These are phyloP conservation scores for Vishniacozyma victoriae DNA, from an alignment of 768 basidiomycete species.

Conservation along the genomic window DNA sequence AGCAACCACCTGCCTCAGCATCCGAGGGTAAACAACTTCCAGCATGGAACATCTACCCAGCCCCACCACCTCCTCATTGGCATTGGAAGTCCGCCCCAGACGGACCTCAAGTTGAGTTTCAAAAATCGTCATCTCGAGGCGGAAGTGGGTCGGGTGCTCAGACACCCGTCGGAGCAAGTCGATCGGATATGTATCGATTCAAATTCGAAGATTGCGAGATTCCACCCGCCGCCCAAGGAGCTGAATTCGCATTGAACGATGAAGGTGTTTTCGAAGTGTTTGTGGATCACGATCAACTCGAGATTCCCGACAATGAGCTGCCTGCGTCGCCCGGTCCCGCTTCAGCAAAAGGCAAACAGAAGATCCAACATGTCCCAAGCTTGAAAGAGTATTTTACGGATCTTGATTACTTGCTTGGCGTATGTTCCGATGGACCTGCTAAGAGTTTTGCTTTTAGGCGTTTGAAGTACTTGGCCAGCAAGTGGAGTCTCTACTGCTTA, in stretches of 20 bases:
- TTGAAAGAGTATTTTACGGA: slow-evolving; percentile 95
- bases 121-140: slow-evolving; percentile 49
- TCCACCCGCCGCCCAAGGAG: slow-evolving; percentile 50
- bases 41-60: slow-evolving; percentile 85
- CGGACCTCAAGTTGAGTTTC: slow-evolving; percentile 13
- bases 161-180: slow-evolving; percentile 1
- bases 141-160: slow-evolving; percentile 24
- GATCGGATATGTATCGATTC: slow-evolving; percentile 50
- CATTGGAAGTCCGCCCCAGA: slow-evolving; percentile 57
- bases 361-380: slow-evolving; percentile 32
- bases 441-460: slow-evolving; percentile 92
- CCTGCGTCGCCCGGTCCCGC: too few species aligned
- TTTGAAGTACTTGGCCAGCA: slow-evolving; percentile 83
- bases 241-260: slow-evolving; percentile 63
- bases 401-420: slow-evolving; percentile 79
- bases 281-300: not conserved
- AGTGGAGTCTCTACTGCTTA: slow-evolving; percentile 87
- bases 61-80: slow-evolving; percentile 93
- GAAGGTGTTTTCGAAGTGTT: slow-evolving; percentile 65
- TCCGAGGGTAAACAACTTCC: slow-evolving; percentile 41
- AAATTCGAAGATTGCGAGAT: slow-evolving; percentile 66
- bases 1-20: slow-evolving; percentile 5
- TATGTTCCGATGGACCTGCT: slow-evolving; percentile 90
- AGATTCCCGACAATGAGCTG: not conserved
- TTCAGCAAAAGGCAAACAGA: slow-evolving; percentile 16